Base-by-base conservation (phyloP, 2,329 filamentous ascomycete genomes). In the Tricladium varicosporioides region DNA sequence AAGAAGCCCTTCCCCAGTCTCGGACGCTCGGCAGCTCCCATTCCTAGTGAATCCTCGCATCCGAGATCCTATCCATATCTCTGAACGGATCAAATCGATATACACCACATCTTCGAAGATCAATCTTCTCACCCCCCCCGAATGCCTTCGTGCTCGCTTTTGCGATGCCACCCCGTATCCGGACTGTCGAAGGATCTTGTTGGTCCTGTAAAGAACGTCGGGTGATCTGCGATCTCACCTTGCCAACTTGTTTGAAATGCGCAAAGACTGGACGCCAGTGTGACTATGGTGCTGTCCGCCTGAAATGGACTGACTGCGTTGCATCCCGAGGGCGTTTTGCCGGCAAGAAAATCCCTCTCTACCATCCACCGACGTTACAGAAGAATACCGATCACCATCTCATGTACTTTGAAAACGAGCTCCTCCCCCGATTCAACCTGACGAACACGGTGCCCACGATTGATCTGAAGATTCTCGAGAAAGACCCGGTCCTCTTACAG, bases 181-280 rank as follows among this genome's bases (percentile, higher is more conserved):
- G 67, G 33, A 66, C 68, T 19, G 70, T 73, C 50, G 66, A 72
- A 59, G 75, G 75, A n/a, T 76, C 75, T 5, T 77, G 75, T 60
- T 76, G 75, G 75, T 69, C 71, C 18, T 77, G 75, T 65, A 76
- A 75, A 60, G 74, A 76, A 48, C 71, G 75, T 10, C 68, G 75
- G 19, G 73, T 76, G 45, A 76, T 76, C 58, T 77, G 75, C 60
- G 74, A 76, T 56, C 69, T 77, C 8, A 64, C 67, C 22, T 67
- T 69, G 19, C 73, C 74, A 1, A 63, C 66, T 2, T 77, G 75
- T 59, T 69, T 68, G 3, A 73, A 74, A 52, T 77, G 75, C 56
- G 53, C 59, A 7, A 68, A 65, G 60, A 59, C 61, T n/a, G 63
- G 64, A 16, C 56, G 62, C 18, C 59, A 56, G 15, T 73, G 72